phyloP scores from a whole-genome alignment of 345 rosid genomes.

The Salix caprea region DNA sequence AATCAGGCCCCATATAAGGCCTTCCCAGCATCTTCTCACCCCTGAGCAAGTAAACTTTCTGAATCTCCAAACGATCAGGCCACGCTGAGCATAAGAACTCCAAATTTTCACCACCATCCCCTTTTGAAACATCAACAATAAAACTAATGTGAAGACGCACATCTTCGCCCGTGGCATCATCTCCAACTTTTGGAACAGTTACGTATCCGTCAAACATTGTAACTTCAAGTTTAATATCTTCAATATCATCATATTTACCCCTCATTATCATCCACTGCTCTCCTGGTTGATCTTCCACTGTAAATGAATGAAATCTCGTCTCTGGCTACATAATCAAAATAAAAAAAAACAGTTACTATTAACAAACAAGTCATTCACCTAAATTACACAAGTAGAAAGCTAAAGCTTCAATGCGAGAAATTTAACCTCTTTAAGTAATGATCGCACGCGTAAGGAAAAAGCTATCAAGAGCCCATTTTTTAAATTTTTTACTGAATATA shows the following conservation, averaged over 20 bases:
- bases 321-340: constrained; percentile 35
- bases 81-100: constrained; percentile 65
- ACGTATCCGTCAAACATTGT: constrained; percentile 66
- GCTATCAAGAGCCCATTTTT: neutral
- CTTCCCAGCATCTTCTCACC: constrained; percentile 26
- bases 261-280: constrained; percentile 53
- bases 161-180: constrained; percentile 45
- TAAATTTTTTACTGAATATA: neutral
- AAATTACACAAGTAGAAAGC: neutral
- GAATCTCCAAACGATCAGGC: constrained; percentile 63
- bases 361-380: neutral
- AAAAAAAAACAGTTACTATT: neutral
- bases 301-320: constrained; percentile 47
- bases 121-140: constrained; percentile 47
- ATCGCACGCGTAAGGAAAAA: neutral
- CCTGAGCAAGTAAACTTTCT: constrained; percentile 41
- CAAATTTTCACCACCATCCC: constrained; percentile 31
- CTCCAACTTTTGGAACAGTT: constrained; percentile 38
- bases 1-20: constrained; percentile 64
- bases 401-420: neutral
- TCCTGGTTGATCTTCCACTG: constrained; percentile 54
- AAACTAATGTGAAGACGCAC: constrained; percentile 54
- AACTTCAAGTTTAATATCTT: constrained; percentile 50
- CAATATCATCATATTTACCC: constrained; percentile 37
- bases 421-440: neutral